Evolutionary conservation across 495 filamentous ascomycete genomes (phyloP), one percentile per base, ranked within the genome.

Genomic region (Platismatia glauca): DNA sequence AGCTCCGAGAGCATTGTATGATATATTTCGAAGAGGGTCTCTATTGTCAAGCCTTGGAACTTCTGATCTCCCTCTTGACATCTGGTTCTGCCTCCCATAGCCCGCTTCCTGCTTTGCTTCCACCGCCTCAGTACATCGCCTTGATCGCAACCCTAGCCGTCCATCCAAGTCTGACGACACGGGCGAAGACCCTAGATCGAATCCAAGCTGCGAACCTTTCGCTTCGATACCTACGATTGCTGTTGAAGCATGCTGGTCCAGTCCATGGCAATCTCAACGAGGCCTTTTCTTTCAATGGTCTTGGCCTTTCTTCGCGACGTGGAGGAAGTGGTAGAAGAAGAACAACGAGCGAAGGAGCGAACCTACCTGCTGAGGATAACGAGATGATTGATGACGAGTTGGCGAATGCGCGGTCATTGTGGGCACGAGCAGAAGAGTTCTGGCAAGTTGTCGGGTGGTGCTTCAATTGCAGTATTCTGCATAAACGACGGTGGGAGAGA

Each of bases 401-500:
- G 34, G 86, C 83, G 2, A 80, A 82, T 29, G 74, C 78, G n/a
- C 82, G 83, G 13, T 83, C 88, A 4, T 56, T 97, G 8, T 95
- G 89, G 83, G 72, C 75, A 20, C 79, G 82, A 24, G 89, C 86
- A 0, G 84, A 87, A 33, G 89, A 95, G 69, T 93, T 97, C 65
- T 98, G 95, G 90, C 82, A 87, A 46, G 81, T 88, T 0, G 84
- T 93, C 1, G 94, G 94, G 6, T 97, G 94, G 94, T 86, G 89
- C 0, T 95, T 97, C 72, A 92, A 91, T 67, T 98, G 94, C 74
- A 90, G 90, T 20, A 80, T 90, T 4, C 72, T 79, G 48, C 79
- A 92, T 60, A 80, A 80, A 44, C 77, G 76, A 39, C 74, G 91
- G 29, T 98, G 94, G 94, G 82, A 81, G 60, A 79, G 83, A 68